Conservation (phyloP, 306 rosid species). For the Betula pendula region DNA sequence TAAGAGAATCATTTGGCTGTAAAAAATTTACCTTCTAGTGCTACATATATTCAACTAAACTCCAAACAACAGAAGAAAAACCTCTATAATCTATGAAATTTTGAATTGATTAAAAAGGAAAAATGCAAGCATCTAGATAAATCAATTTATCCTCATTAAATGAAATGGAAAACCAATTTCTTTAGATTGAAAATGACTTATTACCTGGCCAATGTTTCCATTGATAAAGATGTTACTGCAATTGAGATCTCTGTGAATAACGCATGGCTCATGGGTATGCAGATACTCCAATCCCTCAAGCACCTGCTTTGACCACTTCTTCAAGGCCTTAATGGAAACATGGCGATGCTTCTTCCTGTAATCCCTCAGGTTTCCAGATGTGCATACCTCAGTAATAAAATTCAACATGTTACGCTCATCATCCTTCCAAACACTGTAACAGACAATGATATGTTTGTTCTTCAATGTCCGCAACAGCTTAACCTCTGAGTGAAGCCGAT, state of each 20-base stretch:
- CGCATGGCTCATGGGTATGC: conserved; percentile 87
- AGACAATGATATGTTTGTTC: conserved; percentile 75
- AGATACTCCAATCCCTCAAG: conserved; percentile 90
- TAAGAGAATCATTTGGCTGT: too few species aligned
- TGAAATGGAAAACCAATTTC: background rate
- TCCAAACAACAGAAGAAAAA: background rate
- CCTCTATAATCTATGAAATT: background rate
- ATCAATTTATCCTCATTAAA: background rate
- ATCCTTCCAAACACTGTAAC: conserved; percentile 82
- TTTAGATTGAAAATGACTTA: background rate
- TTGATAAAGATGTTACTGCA: conserved; percentile 93
- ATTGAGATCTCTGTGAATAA: conserved; percentile 92
- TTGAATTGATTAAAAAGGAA: background rate
- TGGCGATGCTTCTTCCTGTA: conserved; percentile 85
- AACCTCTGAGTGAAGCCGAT: conserved; percentile 73
- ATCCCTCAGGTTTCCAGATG: conserved; percentile 80
- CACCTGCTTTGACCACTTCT: conserved; percentile 94
- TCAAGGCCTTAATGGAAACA: conserved; percentile 78
- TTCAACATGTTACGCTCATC: conserved; percentile 55
- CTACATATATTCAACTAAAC: background rate
- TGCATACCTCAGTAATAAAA: conserved; percentile 87
- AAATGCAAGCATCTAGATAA: background rate
- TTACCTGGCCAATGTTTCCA: conserved; percentile 87
- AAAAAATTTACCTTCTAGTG: background rate
- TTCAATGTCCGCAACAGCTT: conserved; percentile 55